Conservation (phyloP, 2,329 filamentous ascomycete genomes). For the Arachnomyces sp. region DNA sequence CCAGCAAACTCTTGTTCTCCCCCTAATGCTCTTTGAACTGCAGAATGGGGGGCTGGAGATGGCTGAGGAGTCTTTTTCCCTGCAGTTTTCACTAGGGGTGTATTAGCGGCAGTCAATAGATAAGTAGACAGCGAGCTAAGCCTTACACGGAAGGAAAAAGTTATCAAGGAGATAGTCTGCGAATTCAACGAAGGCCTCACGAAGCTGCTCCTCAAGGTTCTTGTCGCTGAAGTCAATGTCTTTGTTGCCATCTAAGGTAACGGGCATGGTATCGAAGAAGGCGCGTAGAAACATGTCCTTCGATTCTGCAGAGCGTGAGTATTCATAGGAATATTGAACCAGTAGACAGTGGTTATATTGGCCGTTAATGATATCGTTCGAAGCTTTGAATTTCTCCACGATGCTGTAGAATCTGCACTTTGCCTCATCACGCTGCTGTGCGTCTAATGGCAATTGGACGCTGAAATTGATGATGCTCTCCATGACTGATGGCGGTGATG, state of each 20-base stretch:
- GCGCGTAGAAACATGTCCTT: slow-evolving; percentile 10
- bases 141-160: slow-evolving; percentile 12
- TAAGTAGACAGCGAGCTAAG: background rate
- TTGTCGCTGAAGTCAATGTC: slow-evolving; percentile 4
- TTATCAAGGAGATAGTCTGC: slow-evolving; percentile 13
- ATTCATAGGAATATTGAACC: slow-evolving; percentile 14
- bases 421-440: no score
- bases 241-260: slow-evolving; percentile 3
- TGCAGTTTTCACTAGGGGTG: slow-evolving; percentile 8
- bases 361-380: background rate
- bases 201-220: background rate
- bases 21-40: slow-evolving; percentile 7
- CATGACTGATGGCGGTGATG: no score
- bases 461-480: no score
- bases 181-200: slow-evolving; percentile 6
- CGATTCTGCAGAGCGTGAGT: slow-evolving; percentile 13
- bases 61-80: slow-evolving; percentile 11
- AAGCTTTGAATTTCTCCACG: slow-evolving; percentile 3
- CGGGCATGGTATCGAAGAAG: slow-evolving; percentile 7
- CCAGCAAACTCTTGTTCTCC: slow-evolving; percentile 2
- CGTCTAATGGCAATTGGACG: no score
- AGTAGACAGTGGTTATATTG: slow-evolving; percentile 8
- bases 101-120: slow-evolving; percentile 6
- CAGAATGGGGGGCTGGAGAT: slow-evolving; percentile 11
- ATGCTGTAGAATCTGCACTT: slow-evolving; percentile 3